Percentiles rank a stretch among this genome's conserved stretches.
Conservation (phyloP, 495 filamentous ascomycete species). For the Extremus antarcticus region DNA sequence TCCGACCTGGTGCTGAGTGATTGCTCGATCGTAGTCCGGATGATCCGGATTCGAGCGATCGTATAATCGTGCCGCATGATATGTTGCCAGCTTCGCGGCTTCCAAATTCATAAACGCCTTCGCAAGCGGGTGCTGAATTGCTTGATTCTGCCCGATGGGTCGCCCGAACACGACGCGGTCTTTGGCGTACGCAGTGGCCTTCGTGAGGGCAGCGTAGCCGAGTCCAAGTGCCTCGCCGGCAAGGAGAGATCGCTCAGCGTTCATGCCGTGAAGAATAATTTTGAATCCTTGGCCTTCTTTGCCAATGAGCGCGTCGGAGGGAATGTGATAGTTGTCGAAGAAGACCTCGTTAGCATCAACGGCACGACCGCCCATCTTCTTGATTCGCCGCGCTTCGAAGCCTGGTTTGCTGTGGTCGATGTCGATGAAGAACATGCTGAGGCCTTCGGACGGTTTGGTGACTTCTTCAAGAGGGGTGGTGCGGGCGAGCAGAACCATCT, state of each 20-base stretch:
- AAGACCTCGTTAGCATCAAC: conserved; percentile 80
- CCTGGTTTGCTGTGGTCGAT: conserved; percentile 46
- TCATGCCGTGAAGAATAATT: conserved; percentile 74
- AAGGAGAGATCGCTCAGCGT: conserved; percentile 65
- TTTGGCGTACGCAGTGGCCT: conserved; percentile 53
- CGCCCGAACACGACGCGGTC: conserved; percentile 60
- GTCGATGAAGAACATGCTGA: conserved; percentile 68
- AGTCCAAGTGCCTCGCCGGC: conserved; percentile 69
- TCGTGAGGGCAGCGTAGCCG: conserved; percentile 59
- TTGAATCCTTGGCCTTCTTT: conserved; percentile 63
- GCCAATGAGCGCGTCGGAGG: conserved; percentile 51
- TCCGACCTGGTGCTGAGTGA: conserved; percentile 53
- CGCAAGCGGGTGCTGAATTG: conserved; percentile 63
- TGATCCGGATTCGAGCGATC: conserved; percentile 39
- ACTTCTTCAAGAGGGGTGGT: conserved; percentile 58
- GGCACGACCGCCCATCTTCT: conserved; percentile 70
- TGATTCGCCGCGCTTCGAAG: conserved; percentile 57
- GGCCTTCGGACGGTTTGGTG: conserved; percentile 53
- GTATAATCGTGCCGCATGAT: conserved; percentile 66
- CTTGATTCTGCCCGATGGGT: conserved; percentile 65
- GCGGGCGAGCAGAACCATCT: conserved; percentile 69
- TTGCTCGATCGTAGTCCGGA: conserved; percentile 34
- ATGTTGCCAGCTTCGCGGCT: conserved; percentile 66
- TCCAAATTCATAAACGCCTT: conserved; percentile 68
- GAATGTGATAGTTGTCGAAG: conserved; percentile 61